Percentiles rank a stretch among this genome's conserved stretches.
Conservation (phyloP, 2,329 filamentous ascomycete species). For the Sporothrix humicola region DNA sequence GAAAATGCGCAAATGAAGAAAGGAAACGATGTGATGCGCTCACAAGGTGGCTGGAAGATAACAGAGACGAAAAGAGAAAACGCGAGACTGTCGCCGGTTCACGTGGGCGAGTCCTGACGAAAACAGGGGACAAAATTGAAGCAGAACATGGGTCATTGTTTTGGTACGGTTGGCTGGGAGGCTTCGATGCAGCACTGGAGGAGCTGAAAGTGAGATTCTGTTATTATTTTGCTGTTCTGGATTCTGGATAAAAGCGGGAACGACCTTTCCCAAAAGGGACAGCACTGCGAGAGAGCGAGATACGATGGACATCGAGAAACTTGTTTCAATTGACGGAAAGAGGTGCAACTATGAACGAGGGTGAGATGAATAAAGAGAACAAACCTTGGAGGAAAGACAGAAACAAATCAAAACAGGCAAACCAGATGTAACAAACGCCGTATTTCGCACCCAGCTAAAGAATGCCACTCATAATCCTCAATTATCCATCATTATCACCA, state of each 20-base stretch:
- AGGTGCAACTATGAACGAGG: neutral
- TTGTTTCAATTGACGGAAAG: neutral
- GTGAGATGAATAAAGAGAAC: neutral
- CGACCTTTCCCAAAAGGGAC: neutral
- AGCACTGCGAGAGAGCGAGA: conserved; percentile 14
- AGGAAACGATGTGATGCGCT: neutral
- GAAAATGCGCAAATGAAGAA: neutral
- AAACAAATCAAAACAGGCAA: neutral
- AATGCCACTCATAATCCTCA: neutral
- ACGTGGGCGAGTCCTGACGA: conserved; percentile 11
- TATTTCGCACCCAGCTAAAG: neutral
- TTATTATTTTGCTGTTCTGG: neutral
- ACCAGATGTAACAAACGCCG: conserved; percentile 7
- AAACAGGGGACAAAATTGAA: neutral
- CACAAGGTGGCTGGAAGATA: neutral
- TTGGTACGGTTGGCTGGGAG: conserved; percentile 6
- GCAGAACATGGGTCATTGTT: neutral
- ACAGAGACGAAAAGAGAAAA: neutral
- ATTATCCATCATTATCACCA: neutral
- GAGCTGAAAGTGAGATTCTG: neutral
- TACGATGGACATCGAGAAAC: neutral
- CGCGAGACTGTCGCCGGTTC: conserved; percentile 25
- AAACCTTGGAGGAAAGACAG: neutral
- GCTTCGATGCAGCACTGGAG: neutral
- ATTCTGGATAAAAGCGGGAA: neutral